Evolutionary conservation across 148 eudicot species (phyloP).

Genomic region (Rhododendron kiyosumense): DNA sequence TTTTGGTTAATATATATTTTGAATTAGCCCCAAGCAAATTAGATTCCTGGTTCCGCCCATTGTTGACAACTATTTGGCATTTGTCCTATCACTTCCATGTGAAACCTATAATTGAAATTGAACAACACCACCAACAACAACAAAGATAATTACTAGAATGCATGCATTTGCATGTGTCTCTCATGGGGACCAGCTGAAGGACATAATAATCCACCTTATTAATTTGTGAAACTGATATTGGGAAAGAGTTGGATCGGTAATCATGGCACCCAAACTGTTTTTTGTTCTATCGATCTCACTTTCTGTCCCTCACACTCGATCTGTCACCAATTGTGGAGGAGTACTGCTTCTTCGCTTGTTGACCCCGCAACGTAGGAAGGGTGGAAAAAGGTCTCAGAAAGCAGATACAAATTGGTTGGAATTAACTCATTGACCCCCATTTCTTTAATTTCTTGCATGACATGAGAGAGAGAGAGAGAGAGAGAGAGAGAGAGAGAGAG

Average conservation of each 20-base stretch:
- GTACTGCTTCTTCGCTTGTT: constrained; percentile 21
- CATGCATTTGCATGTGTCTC: not conserved
- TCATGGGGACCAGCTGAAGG: constrained; percentile 6
- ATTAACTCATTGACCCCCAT: constrained; percentile 3
- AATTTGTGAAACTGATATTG: too few relatives aligned
- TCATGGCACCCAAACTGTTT: not conserved
- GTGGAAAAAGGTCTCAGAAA: not conserved
- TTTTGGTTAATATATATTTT: too few relatives aligned
- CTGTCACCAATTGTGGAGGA: not conserved
- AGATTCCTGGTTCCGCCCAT: too few relatives aligned
- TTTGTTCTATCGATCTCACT: too few relatives aligned
- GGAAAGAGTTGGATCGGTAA: not conserved
- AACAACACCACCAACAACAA: not conserved
- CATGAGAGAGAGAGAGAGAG: not conserved
- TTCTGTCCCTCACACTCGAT: not conserved
- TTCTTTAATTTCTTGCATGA: not conserved
- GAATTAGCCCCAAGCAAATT: too few relatives aligned
- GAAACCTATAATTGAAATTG: not conserved
- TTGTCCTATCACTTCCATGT: not conserved
- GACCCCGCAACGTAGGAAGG: constrained; percentile 23
- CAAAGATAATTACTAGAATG: not conserved
- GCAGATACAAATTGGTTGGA: not conserved
- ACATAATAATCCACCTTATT: not conserved
- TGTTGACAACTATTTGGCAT: not conserved
- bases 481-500: not conserved